phyloP scores from a whole-genome alignment of 1,139 yeast genomes.

The Suhomyces panamericanus region DNA sequence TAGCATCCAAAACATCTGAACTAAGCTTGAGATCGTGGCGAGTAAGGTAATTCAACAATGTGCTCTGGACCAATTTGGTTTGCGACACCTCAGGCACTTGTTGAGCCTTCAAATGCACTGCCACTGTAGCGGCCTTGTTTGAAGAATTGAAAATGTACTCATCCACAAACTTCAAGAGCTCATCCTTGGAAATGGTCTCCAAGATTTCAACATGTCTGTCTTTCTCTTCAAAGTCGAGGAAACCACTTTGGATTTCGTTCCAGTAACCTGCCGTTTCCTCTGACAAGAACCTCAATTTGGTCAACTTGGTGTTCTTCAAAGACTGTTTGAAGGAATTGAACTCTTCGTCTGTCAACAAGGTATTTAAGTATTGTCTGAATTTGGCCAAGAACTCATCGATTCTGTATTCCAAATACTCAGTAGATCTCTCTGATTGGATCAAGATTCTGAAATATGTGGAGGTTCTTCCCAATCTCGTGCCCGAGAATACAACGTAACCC shows the following conservation, averaged over 20 bases:
- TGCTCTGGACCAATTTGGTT: constrained; percentile 27
- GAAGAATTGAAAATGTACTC: constrained; percentile 35
- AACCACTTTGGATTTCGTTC: constrained; percentile 70
- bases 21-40: constrained; percentile 25
- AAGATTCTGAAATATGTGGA: constrained; percentile 76
- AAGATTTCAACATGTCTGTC: constrained; percentile 59
- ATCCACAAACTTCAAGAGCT: constrained; percentile 58
- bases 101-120: constrained; percentile 71
- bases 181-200: constrained; percentile 52
- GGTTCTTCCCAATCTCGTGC: constrained; percentile 66
- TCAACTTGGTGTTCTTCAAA: constrained; percentile 61
- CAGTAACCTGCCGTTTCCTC: constrained; percentile 75
- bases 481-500: constrained; percentile 87
- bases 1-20: constrained; percentile 29
- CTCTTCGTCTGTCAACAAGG: constrained; percentile 55
- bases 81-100: constrained; percentile 29
- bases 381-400: constrained; percentile 62
- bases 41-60: constrained; percentile 31
- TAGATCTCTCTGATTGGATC: constrained; percentile 80
- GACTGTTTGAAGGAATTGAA: constrained; percentile 71
- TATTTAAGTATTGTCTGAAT: constrained; percentile 37
- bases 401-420: constrained; percentile 74
- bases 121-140: constrained; percentile 46
- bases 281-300: constrained; percentile 70
- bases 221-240: constrained; percentile 66